Evolutionary conservation across 2,329 filamentous ascomycete genomes (phyloP), one percentile per base, ranked within the genome.

Genomic region (Fusarium caatingaense): DNA sequence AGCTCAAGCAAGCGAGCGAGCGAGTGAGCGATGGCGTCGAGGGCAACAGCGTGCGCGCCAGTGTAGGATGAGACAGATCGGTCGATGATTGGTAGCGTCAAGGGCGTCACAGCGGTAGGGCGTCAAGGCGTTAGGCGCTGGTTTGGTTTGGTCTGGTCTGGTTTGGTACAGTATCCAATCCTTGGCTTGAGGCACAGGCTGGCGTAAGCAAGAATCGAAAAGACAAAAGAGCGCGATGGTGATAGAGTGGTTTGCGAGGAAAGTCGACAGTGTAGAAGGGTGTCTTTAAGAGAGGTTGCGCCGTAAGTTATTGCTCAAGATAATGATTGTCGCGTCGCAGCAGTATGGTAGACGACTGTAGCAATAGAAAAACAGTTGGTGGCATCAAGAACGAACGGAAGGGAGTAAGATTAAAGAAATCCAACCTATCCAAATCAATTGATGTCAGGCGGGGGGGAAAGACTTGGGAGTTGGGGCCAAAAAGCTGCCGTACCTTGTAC

Each of bases 21-120:
- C 48, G 54, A 74, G 55, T 46, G 54, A 74, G 60, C 51, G 54
- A 74, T 58, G 68, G 66, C 66, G 64, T 74, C 56, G 62, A 73
- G 49, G 60, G 56, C 56, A 66, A 71, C 65, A 70, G 60, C 62
- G 64, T 69, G 68, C 63, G 63, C 72, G 63, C 70, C 65, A 64
- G 54, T 66, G 59, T 64, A 60, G 56, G 65, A 74, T 61, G 65
- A 68, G 63, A 60, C 69, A 60, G 66, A 68, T 71, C 64, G 72
- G 68, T 75, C 66, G 73, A 68, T 76, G 74, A 74, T 76, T 75
- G 75, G 74, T 59, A 75, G 73, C 61, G 73, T 71, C 56, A 58
- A 73, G 67, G 69, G 68, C 66, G 66, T 72, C 51, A 60, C 66
- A 68, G 60, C 49, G 67, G 55, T 66, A 70, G 68, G 67, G 66